A percentile compares a stretch with the other conserved stretches of the same genome.
phyloP scores from a whole-genome alignment of 768 basidiomycete species.

The Sistotremastrum niveocremeum region DNA sequence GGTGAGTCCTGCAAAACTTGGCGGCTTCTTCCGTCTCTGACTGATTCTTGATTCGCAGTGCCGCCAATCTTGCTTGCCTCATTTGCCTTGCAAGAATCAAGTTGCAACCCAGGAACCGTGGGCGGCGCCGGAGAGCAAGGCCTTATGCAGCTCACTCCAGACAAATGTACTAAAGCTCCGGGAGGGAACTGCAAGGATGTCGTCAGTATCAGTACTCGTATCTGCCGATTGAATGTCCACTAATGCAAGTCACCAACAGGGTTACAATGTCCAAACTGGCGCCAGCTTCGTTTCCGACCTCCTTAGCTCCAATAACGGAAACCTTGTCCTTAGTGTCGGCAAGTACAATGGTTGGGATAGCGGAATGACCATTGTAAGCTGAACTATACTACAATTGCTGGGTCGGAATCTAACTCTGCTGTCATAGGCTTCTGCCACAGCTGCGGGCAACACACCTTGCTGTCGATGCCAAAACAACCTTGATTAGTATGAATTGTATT shows the following conservation, averaged over 20 bases:
- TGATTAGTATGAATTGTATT: slow-evolving; percentile 51
- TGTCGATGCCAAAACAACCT: slow-evolving; percentile 73
- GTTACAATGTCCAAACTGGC: slow-evolving; percentile 61
- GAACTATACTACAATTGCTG: not conserved
- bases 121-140: slow-evolving; percentile 78
- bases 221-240: not conserved
- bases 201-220: slow-evolving; percentile 12
- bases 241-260: slow-evolving; percentile 20
- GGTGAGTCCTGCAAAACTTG: slow-evolving; percentile 18
- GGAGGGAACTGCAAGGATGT: slow-evolving; percentile 28
- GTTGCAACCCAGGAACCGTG: slow-evolving; percentile 50
- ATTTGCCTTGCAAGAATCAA: slow-evolving; percentile 81
- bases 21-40: not conserved
- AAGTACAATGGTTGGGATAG: slow-evolving; percentile 62
- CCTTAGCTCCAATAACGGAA: slow-evolving; percentile 33
- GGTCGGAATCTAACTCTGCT: slow-evolving; percentile 2
- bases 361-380: slow-evolving; percentile 45
- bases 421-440: slow-evolving; percentile 38
- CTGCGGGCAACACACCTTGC: slow-evolving; percentile 38
- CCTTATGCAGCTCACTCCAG: slow-evolving; percentile 71
- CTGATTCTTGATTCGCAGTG: slow-evolving; percentile 20
- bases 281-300: slow-evolving; percentile 44
- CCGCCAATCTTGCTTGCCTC: slow-evolving; percentile 71
- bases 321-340: slow-evolving; percentile 47
- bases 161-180: slow-evolving; percentile 56